Evolutionary conservation across 805 yeast genomes (phyloP), one percentile per base, ranked within the genome.

Genomic region (Metschnikowia koreensis): DNA sequence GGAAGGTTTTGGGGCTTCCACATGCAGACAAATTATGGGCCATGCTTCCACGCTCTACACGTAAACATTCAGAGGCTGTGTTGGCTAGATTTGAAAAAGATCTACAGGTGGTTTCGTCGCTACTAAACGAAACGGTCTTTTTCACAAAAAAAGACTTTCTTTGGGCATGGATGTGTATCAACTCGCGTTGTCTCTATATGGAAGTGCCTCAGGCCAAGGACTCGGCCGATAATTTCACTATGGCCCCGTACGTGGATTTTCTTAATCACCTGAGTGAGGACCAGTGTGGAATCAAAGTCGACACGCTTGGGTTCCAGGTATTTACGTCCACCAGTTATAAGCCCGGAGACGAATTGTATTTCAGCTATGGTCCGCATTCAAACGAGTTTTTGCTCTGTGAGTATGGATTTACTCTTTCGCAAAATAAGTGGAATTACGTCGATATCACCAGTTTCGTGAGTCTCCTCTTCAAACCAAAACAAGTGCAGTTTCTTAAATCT

Each of bases 171-270:
- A 76, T 88, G 60, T 84, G 93, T 61, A 88, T 92, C 51, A 93
- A 94, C 65, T 86, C 97, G 1, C 84, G 99, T 69, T 93, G 98
- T 66, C 73, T 93, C 6, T 92, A 90, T 65, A 84, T 86, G 84
- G 77, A 80, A 3, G 68, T 89, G 1, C 84, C 87, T 1, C 75
- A 79, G 44, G 76, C 79, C 36, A 76, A 78, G 51, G 69, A 73
- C 15, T 63, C 64, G 2, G 79, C 71, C 27, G 89, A 86, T 58
- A 86, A 88, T 65, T 84, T 93, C 71, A 89, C 98, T 1, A 71
- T 93, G 81, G 97, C 93, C 0, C 99, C 99, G 0, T 85, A 75
- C 56, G 91, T 92, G 26, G 99, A 93, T 70, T 87, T 89, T 65
- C 71, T 93, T 47, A 94, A 93, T 68, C 98, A 93, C 67, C 74